Evolutionary conservation across 73 alveolate species (phyloP), one percentile per base, ranked within the genome.

Genomic region (Blepharisma japonicum): DNA sequence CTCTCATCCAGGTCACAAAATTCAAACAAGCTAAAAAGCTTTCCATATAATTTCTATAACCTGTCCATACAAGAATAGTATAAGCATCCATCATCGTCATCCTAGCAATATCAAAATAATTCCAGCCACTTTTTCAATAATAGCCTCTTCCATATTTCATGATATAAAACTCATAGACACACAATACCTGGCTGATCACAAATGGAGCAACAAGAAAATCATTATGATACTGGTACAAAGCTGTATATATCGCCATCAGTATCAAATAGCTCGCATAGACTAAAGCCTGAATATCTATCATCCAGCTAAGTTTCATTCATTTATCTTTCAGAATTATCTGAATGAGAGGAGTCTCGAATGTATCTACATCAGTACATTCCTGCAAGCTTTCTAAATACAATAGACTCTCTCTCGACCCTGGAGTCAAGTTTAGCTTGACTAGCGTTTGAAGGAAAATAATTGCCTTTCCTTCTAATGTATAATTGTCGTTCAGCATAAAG

Each of bases 1-100:
- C 87, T 76, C 87, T 71, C 42, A 79, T 11, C 56, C 11, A 18
- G 14, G 66, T n/a, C n/a, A 45, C 38, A 25, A 61, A 61, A 20
- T 14, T 39, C 4, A 61, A n/a, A 14, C 14, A n/a, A 25, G 74
- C 74, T 2, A 61, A 8, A 14, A 61, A 25, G 46, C 14, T 20
- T 8, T 61, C 74, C 39, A 14, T 14, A 61, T 14, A 18, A 0
- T 18, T 2, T 9, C 38, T 9, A 20, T n/a, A 20, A 5, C 23
- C 42, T 32, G 42, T 32, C 3, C 42, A 32, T 1, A 32, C 42
- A 32, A 32, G 42, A 1, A 32, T 32, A 32, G 42, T 1, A 32
- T 32, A 32, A 20, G 23, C 39, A 61, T n/a, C 23, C 38, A 61
- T 25, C 11, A 61, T 20, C 14, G 74, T 25, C 11, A 11, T 20